Conservation (phyloP, 306 rosid genomes). For the Canavalia gladiata region DNA sequence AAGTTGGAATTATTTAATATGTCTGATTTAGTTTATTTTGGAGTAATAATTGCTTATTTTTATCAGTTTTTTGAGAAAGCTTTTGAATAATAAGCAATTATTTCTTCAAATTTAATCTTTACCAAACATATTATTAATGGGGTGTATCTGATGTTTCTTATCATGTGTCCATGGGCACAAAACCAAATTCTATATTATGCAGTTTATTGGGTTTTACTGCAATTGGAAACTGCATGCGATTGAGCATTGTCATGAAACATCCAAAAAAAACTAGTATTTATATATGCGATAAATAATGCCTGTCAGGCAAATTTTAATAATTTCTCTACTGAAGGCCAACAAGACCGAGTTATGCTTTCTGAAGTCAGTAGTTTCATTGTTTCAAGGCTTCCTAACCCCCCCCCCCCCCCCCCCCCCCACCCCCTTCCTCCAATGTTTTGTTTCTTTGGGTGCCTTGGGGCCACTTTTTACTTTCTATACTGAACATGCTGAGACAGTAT, state of each 20-base stretch:
- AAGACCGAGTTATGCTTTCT: not conserved
- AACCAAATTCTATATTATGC: conserved; percentile 2
- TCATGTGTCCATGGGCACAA: not conserved
- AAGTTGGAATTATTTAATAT: not conserved
- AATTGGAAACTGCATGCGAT: conserved; percentile 13
- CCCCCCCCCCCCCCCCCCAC: not conserved
- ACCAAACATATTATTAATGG: no score
- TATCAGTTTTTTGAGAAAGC: no score
- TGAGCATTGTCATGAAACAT: conserved; percentile 31
- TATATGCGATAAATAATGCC: conserved; percentile 17
- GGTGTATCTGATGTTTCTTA: not conserved
- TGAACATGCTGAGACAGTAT: conserved; percentile 22
- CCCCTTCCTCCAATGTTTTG: not conserved
- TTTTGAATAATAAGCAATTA: no score
- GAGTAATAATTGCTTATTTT: no score
- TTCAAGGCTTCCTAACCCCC: not conserved
- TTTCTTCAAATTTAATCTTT: no score
- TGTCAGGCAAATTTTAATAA: conserved; percentile 14
- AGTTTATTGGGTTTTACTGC: not conserved
- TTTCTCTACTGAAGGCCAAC: not conserved
- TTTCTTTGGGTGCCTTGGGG: not conserved
- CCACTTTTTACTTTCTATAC: conserved; percentile 23
- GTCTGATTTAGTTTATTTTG: no score
- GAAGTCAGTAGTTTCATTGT: not conserved
- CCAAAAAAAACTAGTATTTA: not conserved